phyloP scores from a whole-genome alignment of 2,329 filamentous ascomycete species.

The Amesomyces nigricolor region DNA sequence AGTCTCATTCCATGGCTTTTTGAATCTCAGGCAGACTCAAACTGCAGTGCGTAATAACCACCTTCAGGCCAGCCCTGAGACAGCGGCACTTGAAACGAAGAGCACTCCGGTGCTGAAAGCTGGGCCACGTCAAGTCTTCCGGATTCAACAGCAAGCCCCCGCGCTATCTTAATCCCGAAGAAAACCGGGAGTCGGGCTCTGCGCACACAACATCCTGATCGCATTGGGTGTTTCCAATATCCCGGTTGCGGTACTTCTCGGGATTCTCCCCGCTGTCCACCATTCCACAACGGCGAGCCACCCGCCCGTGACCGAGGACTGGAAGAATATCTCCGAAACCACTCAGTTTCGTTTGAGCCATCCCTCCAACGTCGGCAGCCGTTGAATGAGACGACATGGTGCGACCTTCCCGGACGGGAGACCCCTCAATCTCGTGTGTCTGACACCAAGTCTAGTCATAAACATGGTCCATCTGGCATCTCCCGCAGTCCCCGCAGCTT shows the following conservation, averaged over 20 bases:
- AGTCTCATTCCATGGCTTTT: no score
- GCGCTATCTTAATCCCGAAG: no score
- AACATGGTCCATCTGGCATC: conserved; percentile 4
- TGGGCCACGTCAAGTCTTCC: no score
- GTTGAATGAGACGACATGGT: background rate
- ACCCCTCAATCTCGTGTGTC: background rate
- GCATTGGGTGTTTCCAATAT: no score
- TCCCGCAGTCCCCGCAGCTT: background rate
- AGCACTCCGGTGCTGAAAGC: no score
- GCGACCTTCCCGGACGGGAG: background rate
- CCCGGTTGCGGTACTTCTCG: background rate
- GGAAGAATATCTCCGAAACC: conserved; percentile 6
- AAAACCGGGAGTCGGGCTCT: no score
- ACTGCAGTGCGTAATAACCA: no score
- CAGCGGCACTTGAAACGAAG: no score
- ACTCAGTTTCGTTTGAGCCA: background rate
- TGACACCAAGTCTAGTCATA: background rate
- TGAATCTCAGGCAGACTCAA: no score
- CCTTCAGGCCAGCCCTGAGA: no score
- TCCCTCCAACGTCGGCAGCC: background rate
- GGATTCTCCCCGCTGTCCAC: background rate
- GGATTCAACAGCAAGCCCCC: no score
- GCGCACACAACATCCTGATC: no score
- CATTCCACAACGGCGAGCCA: background rate
- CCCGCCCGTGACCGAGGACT: background rate